These are phyloP conservation scores for Taxawa tesnikishii DNA, from an alignment of 2,329 filamentous ascomycete genomes.

Conservation along the genomic window DNA sequence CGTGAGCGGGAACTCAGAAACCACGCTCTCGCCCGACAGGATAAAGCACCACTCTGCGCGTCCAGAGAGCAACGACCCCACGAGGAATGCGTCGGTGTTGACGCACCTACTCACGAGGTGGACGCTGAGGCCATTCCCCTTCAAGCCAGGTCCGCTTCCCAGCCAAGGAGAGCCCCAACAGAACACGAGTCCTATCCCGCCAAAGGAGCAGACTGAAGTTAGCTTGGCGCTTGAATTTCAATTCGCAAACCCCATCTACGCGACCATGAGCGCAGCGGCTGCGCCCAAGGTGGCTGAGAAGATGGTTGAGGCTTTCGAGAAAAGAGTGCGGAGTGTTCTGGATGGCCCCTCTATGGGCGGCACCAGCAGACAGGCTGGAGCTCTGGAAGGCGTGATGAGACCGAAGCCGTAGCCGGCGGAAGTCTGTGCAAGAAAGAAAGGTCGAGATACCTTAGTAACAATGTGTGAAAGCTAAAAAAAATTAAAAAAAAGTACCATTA, in stretches of 20 bases:
- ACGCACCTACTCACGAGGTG: slow-evolving; percentile 58
- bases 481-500: too few species aligned
- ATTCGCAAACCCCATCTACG: slow-evolving; percentile 83
- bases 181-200: slow-evolving; percentile 26
- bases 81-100: slow-evolving; percentile 37
- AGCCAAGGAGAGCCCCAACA: slow-evolving; percentile 19
- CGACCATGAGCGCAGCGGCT: slow-evolving; percentile 65
- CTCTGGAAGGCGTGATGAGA: neutral
- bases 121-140: slow-evolving; percentile 44
- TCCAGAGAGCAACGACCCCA: slow-evolving; percentile 21
- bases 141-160: slow-evolving; percentile 22
- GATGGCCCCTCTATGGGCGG: slow-evolving; percentile 7
- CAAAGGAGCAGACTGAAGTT: slow-evolving; percentile 54
- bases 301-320: slow-evolving; percentile 92
- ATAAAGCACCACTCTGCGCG: slow-evolving; percentile 29
- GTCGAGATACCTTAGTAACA: too few species aligned
- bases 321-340: slow-evolving; percentile 52
- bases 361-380: neutral
- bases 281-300: slow-evolving; percentile 72
- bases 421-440: too few species aligned
- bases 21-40: slow-evolving; percentile 27
- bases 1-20: slow-evolving; percentile 47
- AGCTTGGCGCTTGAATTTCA: slow-evolving; percentile 65
- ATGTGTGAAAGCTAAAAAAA: too few species aligned
- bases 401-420: neutral